Percentiles rank a stretch among this genome's conserved stretches.
These are phyloP conservation scores for Solanum pinnatisectum DNA, from an alignment of 257 asterid species.

Conservation along the genomic window DNA sequence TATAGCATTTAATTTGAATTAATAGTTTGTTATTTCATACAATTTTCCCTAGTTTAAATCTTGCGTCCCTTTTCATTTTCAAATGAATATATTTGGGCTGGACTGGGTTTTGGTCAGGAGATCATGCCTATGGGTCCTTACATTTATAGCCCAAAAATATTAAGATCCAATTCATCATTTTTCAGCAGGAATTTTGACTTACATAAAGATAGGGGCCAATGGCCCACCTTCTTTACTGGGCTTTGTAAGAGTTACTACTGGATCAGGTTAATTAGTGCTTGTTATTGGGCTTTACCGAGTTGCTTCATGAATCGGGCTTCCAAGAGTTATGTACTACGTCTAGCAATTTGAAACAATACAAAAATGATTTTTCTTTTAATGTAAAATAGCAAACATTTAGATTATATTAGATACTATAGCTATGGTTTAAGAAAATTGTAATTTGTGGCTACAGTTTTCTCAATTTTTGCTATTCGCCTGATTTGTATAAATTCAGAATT, in stretches of 20 bases:
- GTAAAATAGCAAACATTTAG: not conserved
- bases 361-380: no score
- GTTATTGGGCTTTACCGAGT: not conserved
- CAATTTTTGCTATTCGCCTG: no score
- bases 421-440: no score
- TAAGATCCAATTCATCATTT: not conserved
- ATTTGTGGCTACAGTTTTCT: rapidly evolving
- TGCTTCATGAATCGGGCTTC: not conserved
- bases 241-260: not conserved
- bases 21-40: no score
- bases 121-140: not conserved
- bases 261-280: not conserved
- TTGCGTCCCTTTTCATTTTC: not conserved
- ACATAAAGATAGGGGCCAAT: no score
- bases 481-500: no score
- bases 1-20: no score
- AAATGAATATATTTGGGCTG: not conserved
- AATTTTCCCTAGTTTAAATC: no score
- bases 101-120: not conserved
- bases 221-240: not conserved
- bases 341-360: not conserved
- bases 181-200: no score
- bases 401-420: not conserved
- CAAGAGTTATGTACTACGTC: not conserved
- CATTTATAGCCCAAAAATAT: not conserved